Conservation (phyloP, 2,329 filamentous ascomycete species). For the Colletotrichum truncatum region DNA sequence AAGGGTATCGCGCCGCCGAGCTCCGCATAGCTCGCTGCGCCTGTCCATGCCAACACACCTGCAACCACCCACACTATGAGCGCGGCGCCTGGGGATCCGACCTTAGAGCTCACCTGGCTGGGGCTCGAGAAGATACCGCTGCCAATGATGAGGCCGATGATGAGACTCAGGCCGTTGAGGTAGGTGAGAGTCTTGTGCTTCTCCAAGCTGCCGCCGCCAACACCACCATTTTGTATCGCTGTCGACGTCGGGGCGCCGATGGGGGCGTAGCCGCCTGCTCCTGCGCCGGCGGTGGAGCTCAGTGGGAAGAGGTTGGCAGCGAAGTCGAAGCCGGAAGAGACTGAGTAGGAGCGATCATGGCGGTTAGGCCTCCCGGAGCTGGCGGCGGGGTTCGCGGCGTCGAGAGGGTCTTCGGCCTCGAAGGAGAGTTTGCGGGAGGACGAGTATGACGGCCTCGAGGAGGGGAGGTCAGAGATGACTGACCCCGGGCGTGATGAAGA, state of each 20-base stretch:
- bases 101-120: conserved; percentile 90
- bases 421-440: conserved; percentile 94
- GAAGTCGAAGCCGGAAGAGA: conserved; percentile 95
- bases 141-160: conserved; percentile 93
- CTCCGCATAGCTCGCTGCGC: conserved; percentile 93
- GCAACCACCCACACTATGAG: conserved; percentile 92
- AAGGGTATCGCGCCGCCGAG: conserved; percentile 94
- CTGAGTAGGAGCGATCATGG: conserved; percentile 80
- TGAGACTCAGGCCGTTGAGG: conserved; percentile 89
- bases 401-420: conserved; percentile 84
- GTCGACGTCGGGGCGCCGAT: conserved; percentile 72
- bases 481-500: conserved; percentile 77
- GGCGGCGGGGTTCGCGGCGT: conserved; percentile 64
- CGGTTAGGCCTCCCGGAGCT: conserved; percentile 49
- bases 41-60: conserved; percentile 95
- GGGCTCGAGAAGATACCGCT: conserved; percentile 97
- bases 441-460: conserved; percentile 85
- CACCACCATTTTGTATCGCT: conserved; percentile 56
- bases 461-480: conserved; percentile 67
- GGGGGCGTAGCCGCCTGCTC: conserved; percentile 81
- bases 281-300: conserved; percentile 77
- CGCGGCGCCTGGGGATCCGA: conserved; percentile 89
- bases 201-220: conserved; percentile 85
- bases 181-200: conserved; percentile 97
- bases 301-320: conserved; percentile 92